Evolutionary conservation across 257 asterid species (phyloP), one percentile per base, ranked within the genome.

Genomic region (Salvia splendens): DNA sequence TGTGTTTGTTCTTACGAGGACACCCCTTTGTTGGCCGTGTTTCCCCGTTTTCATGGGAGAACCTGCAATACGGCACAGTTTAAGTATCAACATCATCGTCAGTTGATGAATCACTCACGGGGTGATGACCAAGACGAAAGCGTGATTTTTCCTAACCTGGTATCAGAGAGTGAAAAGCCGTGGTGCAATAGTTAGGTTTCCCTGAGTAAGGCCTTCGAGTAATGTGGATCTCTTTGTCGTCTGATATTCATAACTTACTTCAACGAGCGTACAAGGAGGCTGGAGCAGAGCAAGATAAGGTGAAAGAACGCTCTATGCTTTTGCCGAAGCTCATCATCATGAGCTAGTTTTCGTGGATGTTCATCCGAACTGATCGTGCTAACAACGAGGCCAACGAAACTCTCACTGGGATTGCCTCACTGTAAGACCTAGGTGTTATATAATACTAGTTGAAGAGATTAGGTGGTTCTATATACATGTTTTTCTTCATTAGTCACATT

Each of bases 1-100:
- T 91, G 20, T 91, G 96, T 61, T 42, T 91, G 68, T 76, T 91
- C 61, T 64, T 84, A 8, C 81, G 97, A 75, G 91, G 92, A 4
- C 85, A 78, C 54, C 97, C 97, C 0, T 72, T 69, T 15, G 73
- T 88, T 11, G 90, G 89, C 5, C 64, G 78, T 45, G 79, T 61
- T 54, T 73, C 83, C 14, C 92, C 95, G 12, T 86, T 91, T 79
- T 74, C 73, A 66, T 91, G 97, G 97, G 96, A 88, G 74, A 88
- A 83, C 58, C 76, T 91, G 83, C 69, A 55, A 11, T 91, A 43
- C 30, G 96, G 97, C 6, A 20, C 95, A 43, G 38, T 49, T 2
- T 88, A 84, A 69, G 14, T 47, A 8, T 28, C 12, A 20, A 35
- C 24, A 17, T 47, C 32, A 52, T 42, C 53, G 1, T 1, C 24